Evolutionary conservation across 2,329 filamentous ascomycete genomes (phyloP), one percentile per base, ranked within the genome.

Genomic region (Pseudogymnoascus pannorum): DNA sequence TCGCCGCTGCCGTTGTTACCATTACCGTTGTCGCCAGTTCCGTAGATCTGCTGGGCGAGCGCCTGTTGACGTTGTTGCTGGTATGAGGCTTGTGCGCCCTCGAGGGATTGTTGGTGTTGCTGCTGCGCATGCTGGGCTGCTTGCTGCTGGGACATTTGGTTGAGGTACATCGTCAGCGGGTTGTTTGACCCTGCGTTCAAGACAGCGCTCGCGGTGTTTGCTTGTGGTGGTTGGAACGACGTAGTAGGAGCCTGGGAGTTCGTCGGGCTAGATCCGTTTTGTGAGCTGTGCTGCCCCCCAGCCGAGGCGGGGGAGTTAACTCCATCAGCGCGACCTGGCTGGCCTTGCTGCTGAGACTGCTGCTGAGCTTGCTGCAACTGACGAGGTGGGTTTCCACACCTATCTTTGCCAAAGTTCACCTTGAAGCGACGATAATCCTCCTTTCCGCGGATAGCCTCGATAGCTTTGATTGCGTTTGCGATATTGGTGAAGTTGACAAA

Each of bases 401-500:
- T 87, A 73, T 99, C 94, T 79, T 99, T 99, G 76, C 94, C 94
- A 73, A 99, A 99, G 79, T 99, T 99, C 74, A 99, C 93, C 83
- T 99, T 99, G 86, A 99, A 99, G 70, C 94, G 87, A 76, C 87
- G 91, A 81, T 99, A 99, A 72, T 99, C 94, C 44, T 97, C 94
- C 72, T 92, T 92, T 71, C 92, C 89, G 62, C 94, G 87, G 66
- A 99, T 87, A 20, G 92, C 94, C 76, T 99, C 94, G 66, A 99
- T 99, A 1, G 94, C 94, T 80, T 99, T 99, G 81, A 99, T 99
- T 58, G 94, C 94, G 70, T 99, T 99, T 72, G 94, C 94, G 73
- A 99, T 99, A 78, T 99, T 99, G 72, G 94, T 99, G 75, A 99
- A 99, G 79, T 99, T 99, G 74, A 99, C 94, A 73, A 99, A 99